Conservation (phyloP, 495 filamentous ascomycete species). For the Penicillium parvum region DNA sequence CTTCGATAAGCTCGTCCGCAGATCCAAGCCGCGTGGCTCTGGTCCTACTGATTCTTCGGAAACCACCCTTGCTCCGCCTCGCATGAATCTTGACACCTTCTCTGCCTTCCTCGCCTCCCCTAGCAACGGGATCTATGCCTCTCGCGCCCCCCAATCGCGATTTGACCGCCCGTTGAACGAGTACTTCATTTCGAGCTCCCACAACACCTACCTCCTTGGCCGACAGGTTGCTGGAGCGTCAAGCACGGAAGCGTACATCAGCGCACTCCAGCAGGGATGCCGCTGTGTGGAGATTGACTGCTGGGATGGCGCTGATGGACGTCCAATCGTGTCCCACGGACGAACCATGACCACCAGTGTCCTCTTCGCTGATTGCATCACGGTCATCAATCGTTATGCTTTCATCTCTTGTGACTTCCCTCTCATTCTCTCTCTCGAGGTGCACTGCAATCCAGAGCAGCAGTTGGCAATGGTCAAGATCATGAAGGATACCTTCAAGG, state of each 20-base stretch:
- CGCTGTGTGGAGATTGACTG: constrained; percentile 96
- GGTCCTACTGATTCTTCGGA: constrained; percentile 30
- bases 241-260: constrained; percentile 91
- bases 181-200: constrained; percentile 97
- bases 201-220: constrained; percentile 94
- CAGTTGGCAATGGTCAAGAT: constrained; percentile 87
- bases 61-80: constrained; percentile 26
- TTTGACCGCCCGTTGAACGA: constrained; percentile 88
- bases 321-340: constrained; percentile 85
- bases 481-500: constrained; percentile 76
- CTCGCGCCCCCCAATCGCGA: constrained; percentile 50
- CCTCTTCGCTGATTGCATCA: constrained; percentile 82
- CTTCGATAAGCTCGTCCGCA: constrained; percentile 71
- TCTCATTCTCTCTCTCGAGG: constrained; percentile 89
- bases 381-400: constrained; percentile 88
- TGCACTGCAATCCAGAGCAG: constrained; percentile 81
- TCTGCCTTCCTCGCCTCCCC: constrained; percentile 71
- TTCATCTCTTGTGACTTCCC: constrained; percentile 79
- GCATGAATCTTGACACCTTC: constrained; percentile 72
- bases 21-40: constrained; percentile 51
- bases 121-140: constrained; percentile 58
- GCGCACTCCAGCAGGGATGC: constrained; percentile 81
- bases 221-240: constrained; percentile 85
- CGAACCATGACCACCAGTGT: constrained; percentile 83
- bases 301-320: constrained; percentile 86